Evolutionary conservation across 2,329 filamentous ascomycete genomes (phyloP), one percentile per base, ranked within the genome.

Genomic region (Penicillium sp.): DNA sequence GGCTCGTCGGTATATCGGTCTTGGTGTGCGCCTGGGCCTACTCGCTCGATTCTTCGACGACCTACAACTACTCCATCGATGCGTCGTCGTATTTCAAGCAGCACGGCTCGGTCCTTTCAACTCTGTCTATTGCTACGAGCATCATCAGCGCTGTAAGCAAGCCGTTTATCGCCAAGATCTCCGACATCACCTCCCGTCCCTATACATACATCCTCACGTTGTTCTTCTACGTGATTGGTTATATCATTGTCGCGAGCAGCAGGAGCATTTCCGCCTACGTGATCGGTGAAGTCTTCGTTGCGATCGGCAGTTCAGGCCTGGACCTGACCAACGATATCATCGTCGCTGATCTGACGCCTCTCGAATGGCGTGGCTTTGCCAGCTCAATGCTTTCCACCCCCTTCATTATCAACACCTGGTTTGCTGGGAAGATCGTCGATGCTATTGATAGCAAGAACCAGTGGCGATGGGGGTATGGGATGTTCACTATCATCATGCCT

Each of bases 101-200:
- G 29, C 54, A 53, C 43, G 50, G 36, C n/a, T 53, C 46, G 5
- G 50, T 53, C 11, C 47, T 49, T 7, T 49, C 47, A 13, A 54
- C 50, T 7, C n/a, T 56, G 3, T 45, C 48, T 10, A 54, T 56
- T 22, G 50, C 50, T 10, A 53, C 50, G 7, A 50, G 46, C 24
- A 50, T 56, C 38, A 54, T 56, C 31, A 47, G 46, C 32, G 54
- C 54, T 2, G 47, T 54, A 14, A 54, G 50, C 42, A 56, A 56
- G 31, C 54, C 54, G 22, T 56, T 56, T 29, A 56, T 56, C 36
- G 54, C 50, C 1, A 56, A 54, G 11, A 43, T 56, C 29, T 50
- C 50, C 13, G 50, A 56, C 8, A 54, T 56, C 13, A 50, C 40
- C 21, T 51, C 50, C 10, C 50, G 54, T 5, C 54, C 43, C 4